Evolutionary conservation across 371 early-diverging fungal genomes (phyloP).

Genomic region (Apophysomyces ossiformis): DNA sequence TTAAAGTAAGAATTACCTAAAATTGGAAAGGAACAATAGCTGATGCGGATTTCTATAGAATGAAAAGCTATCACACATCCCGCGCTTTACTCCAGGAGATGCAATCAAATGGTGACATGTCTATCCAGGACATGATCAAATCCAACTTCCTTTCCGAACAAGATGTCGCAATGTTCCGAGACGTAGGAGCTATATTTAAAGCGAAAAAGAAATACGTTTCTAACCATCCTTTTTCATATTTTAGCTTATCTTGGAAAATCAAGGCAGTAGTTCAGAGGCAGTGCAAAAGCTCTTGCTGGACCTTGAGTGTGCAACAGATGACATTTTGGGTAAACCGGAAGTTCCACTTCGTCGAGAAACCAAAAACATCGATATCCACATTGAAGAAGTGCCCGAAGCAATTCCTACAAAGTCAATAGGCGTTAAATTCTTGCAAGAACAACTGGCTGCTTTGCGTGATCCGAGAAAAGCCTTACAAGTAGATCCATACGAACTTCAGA

Average conservation of each 20-base stretch:
- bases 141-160: constrained; percentile 48
- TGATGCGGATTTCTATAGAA: constrained; percentile 30
- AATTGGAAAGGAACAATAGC: constrained; percentile 5
- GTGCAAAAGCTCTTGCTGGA: constrained; percentile 32
- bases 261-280: constrained; percentile 24
- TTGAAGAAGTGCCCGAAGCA: constrained; percentile 40
- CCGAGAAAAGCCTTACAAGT: constrained; percentile 42
- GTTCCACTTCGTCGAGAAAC: constrained; percentile 15
- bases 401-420: constrained; percentile 67
- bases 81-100: constrained; percentile 71
- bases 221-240: not conserved
- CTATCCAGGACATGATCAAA: constrained; percentile 44
- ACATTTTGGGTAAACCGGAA: constrained; percentile 25
- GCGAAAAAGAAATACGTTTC: not conserved
- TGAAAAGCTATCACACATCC: constrained; percentile 60
- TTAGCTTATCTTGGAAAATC: constrained; percentile 36
- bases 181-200: constrained; percentile 27
- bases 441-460: constrained; percentile 63
- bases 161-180: constrained; percentile 50
- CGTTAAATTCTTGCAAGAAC: constrained; percentile 76
- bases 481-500: constrained; percentile 76
- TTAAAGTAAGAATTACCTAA: constrained; percentile 55
- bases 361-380: not conserved
- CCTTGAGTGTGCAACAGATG: constrained; percentile 35
- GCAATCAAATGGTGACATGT: constrained; percentile 46